A percentile compares a stretch with the other conserved stretches of the same genome.
These are phyloP conservation scores for Nothophaeocryptopus gaeumannii DNA, from an alignment of 2,329 filamentous ascomycete species.

Conservation along the genomic window DNA sequence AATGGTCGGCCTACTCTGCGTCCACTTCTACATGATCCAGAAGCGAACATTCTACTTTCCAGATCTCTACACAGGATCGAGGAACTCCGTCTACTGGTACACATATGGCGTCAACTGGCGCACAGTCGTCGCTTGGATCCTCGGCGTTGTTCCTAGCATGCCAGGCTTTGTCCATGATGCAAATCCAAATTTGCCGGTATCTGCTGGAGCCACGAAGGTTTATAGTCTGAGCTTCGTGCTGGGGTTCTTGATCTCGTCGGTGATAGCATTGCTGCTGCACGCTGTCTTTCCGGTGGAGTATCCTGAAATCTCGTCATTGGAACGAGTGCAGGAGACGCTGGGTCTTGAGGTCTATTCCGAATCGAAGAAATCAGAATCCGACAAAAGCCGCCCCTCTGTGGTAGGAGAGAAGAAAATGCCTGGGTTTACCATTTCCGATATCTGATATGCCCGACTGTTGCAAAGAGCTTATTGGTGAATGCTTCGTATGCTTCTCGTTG, in stretches of 20 bases:
- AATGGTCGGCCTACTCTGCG: conserved; percentile 10
- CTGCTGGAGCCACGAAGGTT: neutral
- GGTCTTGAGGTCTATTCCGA: too few species aligned
- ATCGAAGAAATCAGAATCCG: too few species aligned
- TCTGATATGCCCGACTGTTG: too few species aligned
- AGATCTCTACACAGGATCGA: conserved; percentile 8
- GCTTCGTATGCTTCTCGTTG: too few species aligned
- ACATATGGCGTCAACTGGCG: conserved; percentile 12
- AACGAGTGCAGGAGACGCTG: neutral
- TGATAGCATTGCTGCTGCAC: conserved; percentile 2
- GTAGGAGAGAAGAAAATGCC: too few species aligned
- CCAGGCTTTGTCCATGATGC: conserved; percentile 10
- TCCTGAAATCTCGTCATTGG: conserved; percentile 3
- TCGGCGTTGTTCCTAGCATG: conserved; percentile 6
- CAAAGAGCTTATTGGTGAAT: too few species aligned
- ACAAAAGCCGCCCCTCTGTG: too few species aligned
- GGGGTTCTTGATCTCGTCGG: conserved; percentile 3
- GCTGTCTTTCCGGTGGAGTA: conserved; percentile 1
- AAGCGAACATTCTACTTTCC: conserved; percentile 4
- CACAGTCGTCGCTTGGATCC: conserved; percentile 5
- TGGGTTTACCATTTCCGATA: too few species aligned
- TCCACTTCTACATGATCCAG: conserved; percentile 11
- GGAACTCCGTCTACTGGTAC: conserved; percentile 8
- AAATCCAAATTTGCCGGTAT: conserved; percentile 5
- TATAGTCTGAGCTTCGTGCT: conserved; percentile 7